A percentile compares a stretch with the other conserved stretches of the same genome.
Evolutionary conservation across 2,329 filamentous ascomycete genomes (phyloP).

Genomic region (Clonostachys rhizophaga): DNA sequence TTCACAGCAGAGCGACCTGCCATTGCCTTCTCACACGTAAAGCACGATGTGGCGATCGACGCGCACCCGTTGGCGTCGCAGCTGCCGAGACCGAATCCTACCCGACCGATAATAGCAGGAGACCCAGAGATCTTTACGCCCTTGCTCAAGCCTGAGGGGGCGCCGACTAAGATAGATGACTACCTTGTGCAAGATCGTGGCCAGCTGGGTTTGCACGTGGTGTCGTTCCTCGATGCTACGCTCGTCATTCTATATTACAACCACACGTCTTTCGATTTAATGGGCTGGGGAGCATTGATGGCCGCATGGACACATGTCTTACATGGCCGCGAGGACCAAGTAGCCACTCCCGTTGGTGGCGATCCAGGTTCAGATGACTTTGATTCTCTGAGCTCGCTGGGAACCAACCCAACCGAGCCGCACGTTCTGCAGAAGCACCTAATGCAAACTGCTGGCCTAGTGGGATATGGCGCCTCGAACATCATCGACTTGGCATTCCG

Average conservation of each 20-base stretch:
- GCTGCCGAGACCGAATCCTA: conserved; percentile 13
- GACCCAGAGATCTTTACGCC: conserved; percentile 11
- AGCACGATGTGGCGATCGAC: conserved; percentile 13
- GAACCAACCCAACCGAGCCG: conserved; percentile 11
- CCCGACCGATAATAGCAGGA: conserved; percentile 13
- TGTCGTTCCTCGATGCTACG: conserved; percentile 34
- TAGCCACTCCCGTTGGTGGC: conserved; percentile 13
- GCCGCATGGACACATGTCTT: conserved; percentile 31
- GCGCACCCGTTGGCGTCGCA: conserved; percentile 25
- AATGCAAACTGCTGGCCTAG: conserved; percentile 9
- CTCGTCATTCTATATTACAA: conserved; percentile 30
- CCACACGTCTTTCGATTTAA: conserved; percentile 33
- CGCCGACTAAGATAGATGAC: conserved; percentile 21
- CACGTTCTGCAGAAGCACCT: conserved; percentile 10
- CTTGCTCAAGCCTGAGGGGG: conserved; percentile 8
- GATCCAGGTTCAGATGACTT: conserved; percentile 11
- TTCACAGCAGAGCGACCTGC: conserved; percentile 25
- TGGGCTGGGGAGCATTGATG: conserved; percentile 26
- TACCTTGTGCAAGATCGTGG: conserved; percentile 29
- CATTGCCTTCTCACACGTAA: conserved; percentile 22
- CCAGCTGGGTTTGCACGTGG: conserved; percentile 32
- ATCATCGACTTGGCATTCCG: conserved; percentile 12
- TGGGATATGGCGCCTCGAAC: conserved; percentile 16
- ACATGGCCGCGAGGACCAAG: conserved; percentile 20
- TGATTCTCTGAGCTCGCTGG: conserved; percentile 13